Evolutionary conservation across 1,284 basidiomycete genomes (phyloP).

Genomic region (Butyriboletus appendiculatus): DNA sequence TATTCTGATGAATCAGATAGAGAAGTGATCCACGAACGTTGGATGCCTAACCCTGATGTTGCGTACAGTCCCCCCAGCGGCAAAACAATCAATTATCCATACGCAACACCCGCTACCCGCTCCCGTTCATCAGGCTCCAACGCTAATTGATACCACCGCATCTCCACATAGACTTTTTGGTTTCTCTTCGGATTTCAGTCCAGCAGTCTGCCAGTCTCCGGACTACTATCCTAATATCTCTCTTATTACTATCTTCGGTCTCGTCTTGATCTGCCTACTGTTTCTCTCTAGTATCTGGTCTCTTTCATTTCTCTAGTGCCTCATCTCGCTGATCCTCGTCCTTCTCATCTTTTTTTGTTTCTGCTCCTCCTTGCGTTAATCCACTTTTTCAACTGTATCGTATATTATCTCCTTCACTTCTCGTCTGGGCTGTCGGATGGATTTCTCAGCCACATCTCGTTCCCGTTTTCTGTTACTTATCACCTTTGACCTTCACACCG

Average conservation of each 20-base stretch:
- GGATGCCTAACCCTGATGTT: constrained; percentile 46
- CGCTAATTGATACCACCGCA: constrained; percentile 31
- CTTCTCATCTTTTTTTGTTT: constrained; percentile 14
- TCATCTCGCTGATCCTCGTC: constrained; percentile 11
- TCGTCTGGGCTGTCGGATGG: constrained; percentile 31
- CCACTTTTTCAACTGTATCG: constrained; percentile 31
- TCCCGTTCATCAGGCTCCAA: constrained; percentile 38
- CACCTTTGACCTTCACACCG: constrained; percentile 28
- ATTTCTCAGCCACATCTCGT: constrained; percentile 32
- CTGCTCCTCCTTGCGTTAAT: constrained; percentile 33
- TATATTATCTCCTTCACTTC: constrained; percentile 33
- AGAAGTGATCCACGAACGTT: constrained; percentile 49
- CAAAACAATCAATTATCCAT: constrained; percentile 32
- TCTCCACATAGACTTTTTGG: constrained; percentile 23
- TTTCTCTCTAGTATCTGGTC: constrained; percentile 21
- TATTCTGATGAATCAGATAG: constrained; percentile 52
- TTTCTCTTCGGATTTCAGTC: constrained; percentile 23
- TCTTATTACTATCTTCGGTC: constrained; percentile 38
- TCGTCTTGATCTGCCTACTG: constrained; percentile 18
- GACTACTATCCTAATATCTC: constrained; percentile 36
- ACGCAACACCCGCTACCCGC: constrained; percentile 29
- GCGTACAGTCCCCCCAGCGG: constrained; percentile 35
- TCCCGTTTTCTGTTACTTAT: constrained; percentile 35
- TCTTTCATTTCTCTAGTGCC: constrained; percentile 11
- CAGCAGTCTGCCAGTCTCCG: constrained; percentile 20